Evolutionary conservation across 2,329 filamentous ascomycete genomes (phyloP), one percentile per base, ranked within the genome.

Genomic region (Botryotinia narcissicola): DNA sequence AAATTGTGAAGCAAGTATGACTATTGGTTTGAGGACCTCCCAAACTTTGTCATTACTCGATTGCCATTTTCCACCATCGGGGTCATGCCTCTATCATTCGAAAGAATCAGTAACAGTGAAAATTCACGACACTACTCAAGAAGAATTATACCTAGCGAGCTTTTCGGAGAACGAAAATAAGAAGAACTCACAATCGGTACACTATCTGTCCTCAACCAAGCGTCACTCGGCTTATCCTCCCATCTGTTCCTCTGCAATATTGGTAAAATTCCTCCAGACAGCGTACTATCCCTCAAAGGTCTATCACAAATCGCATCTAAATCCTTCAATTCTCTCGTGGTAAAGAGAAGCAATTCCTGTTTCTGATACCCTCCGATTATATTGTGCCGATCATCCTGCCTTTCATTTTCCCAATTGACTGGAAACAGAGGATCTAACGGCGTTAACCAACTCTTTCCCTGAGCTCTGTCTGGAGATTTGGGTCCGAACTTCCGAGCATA

Each of bases 1-100:
- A 5, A 32, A 68, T 42, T 54, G 35, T 4, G 66, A 68, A 22
- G 66, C 66, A 8, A 68, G 48, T 29, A 10, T 42, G 10, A 40
- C 66, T 40, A 68, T 68, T 29, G 66, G 66, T 42, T 32, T 57
- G 1, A 68, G 18, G 10, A 57, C 25, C 12, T 68, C 29, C 66
- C 66, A 68, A 25, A 68, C 66, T 57, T n/a, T 32, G 14, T 68
- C 66, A 9, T 68, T 68, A 25, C 66, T 68, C 48, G 66, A 68
- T 57, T 68, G 66, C 66, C 66, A 68, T 32, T 20, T 68, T 68
- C 66, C 66, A 14, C 48, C 66, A 2, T 22, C 22, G 16, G 66
- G 66, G 35, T 68, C 66, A 57, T 42, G 20, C 12, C 46, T 68
- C 66, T 68, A 57, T 25, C 8, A 3, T 9, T 4, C 48, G n/a